A percentile compares a stretch with the other conserved stretches of the same genome.
Evolutionary conservation across 768 basidiomycete genomes (phyloP).

Genomic region (Krasilnikovozyma curviuscula): DNA sequence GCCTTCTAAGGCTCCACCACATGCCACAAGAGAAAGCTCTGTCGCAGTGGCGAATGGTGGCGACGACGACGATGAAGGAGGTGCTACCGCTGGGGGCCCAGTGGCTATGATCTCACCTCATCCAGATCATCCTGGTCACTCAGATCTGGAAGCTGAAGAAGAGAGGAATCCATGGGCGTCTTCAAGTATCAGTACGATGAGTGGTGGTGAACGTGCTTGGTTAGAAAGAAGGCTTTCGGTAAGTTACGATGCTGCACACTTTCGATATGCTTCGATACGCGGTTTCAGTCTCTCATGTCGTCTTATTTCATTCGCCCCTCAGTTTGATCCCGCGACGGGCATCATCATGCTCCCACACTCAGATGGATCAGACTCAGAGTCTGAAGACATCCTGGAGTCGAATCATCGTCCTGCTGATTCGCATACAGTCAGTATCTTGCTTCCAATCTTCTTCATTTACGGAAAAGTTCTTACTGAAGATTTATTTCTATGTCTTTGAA

Average conservation of each 20-base stretch:
- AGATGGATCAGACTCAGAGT: conserved; percentile 39
- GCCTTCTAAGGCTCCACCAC: too few relatives aligned
- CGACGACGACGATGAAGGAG: background rate
- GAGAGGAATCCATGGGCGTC: background rate
- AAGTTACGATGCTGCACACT: background rate
- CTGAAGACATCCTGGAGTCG: conserved; percentile 27
- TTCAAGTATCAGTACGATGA: too few relatives aligned
- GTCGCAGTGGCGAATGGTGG: background rate
- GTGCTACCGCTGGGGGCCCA: background rate
- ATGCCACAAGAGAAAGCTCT: background rate
- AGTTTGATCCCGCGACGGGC: conserved; percentile 69
- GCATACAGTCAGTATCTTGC: background rate
- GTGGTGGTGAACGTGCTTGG: too few relatives aligned
- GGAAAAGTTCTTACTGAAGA: background rate
- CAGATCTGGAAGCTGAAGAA: background rate
- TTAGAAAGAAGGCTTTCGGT: background rate
- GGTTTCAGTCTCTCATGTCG: background rate
- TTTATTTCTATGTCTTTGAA: background rate
- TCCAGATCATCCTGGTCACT: background rate
- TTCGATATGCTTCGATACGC: too few relatives aligned
- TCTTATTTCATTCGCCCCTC: background rate
- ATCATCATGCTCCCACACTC: conserved; percentile 73
- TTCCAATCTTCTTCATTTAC: background rate
- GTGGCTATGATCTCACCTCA: conserved; percentile 1
- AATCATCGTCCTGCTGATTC: background rate